Evolutionary conservation across 2,329 filamentous ascomycete species (phyloP), one percentile per base, ranked within the genome.

Genomic region (Amauroascus verrucosus): DNA sequence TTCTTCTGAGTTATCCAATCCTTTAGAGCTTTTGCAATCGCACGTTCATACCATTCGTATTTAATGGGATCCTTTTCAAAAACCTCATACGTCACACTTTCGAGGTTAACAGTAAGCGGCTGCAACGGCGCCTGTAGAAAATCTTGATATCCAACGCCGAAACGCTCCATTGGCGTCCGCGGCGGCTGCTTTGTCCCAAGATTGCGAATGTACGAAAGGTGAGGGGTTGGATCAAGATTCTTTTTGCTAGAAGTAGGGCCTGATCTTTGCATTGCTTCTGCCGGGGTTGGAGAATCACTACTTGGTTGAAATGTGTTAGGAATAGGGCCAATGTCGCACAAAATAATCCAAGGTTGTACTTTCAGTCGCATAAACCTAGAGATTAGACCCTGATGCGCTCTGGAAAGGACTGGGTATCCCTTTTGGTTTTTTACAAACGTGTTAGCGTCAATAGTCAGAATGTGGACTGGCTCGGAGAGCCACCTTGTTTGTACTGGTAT

Each of bases 31-130:
- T 86, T 81, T 3, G 81, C 80, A 54, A 94, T 85, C 13, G 93
- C 93, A 44, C 79, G 77, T 67, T 97, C 89, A 66, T 98, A 98
- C 77, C 91, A 94, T 59, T 89, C 83, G 67, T 98, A 98, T 70
- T 98, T 98, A 71, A 98, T 86, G 0, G 93, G 93, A 59, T 98
- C 94, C 61, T 94, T 94, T 68, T 98, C 93, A 63, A 98, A 98
- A 1, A 97, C 91, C 66, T 98, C 93, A 68, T 98, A 98, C 0
- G 93, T 98, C 40, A 95, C 86, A 45, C 89, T 95, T 67, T 98
- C 94, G 13, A 98, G 77, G 62, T 98, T 98, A 68, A 98, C 93
- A 0, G 91, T 91, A 13, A 98, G 77, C 0, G 93, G 93, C 67
- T 98, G 94, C 38, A 98, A 75, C 1, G 93, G 93, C 1, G 90